These are phyloP conservation scores for Fusarium longipes DNA, from an alignment of 2,329 filamentous ascomycete species.

Conservation along the genomic window DNA sequence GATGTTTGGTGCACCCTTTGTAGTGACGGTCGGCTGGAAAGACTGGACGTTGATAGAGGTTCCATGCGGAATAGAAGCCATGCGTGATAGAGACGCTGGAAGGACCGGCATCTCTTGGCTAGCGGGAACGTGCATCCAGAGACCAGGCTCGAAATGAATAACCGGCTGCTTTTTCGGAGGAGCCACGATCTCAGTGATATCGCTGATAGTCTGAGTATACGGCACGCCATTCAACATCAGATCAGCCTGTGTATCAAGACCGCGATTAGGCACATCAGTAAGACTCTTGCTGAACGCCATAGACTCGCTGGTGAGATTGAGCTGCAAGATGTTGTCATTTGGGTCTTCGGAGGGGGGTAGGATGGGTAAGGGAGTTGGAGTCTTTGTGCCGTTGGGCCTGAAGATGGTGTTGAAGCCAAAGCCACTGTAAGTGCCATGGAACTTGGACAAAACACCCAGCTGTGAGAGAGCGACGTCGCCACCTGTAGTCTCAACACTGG, in stretches of 20 bases:
- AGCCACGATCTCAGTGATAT: conserved; percentile 46
- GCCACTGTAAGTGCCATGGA: conserved; percentile 48
- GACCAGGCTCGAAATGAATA: conserved; percentile 56
- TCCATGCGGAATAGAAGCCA: conserved; percentile 58
- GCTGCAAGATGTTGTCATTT: conserved; percentile 51
- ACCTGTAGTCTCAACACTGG: conserved; percentile 4
- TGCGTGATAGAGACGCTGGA: conserved; percentile 48
- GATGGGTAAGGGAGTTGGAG: conserved; percentile 28
- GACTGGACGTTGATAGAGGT: conserved; percentile 57
- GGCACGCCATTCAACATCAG: conserved; percentile 52
- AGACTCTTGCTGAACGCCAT: conserved; percentile 49
- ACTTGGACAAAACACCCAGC: conserved; percentile 41
- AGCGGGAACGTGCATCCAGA: conserved; percentile 54
- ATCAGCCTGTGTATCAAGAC: conserved; percentile 48
- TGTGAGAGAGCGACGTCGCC: conserved; percentile 22
- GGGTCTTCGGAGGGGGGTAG: conserved; percentile 22
- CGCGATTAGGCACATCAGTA: conserved; percentile 54
- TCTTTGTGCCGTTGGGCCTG: conserved; percentile 47
- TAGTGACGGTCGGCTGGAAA: conserved; percentile 34
- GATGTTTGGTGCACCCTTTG: conserved; percentile 37
- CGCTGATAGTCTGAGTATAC: conserved; percentile 52
- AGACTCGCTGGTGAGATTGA: conserved; percentile 54
- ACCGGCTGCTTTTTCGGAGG: conserved; percentile 38
- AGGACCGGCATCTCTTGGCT: conserved; percentile 40
- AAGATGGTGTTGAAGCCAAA: conserved; percentile 55